Evolutionary conservation across 2,329 filamentous ascomycete species (phyloP).

Genomic region (Graphilbum ipis-grandicollis): DNA sequence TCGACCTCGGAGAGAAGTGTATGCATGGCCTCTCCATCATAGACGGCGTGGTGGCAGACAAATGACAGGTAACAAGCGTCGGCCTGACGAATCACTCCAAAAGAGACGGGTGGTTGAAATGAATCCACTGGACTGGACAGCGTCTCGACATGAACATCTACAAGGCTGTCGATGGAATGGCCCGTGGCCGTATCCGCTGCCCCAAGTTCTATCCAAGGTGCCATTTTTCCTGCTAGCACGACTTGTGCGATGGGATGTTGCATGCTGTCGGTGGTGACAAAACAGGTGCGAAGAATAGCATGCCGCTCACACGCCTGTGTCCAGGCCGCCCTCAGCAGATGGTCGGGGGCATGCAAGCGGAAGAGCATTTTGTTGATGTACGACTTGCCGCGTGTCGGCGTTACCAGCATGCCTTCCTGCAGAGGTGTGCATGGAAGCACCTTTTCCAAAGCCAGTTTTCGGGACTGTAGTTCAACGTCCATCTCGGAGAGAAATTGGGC

Average conservation of each 20-base stretch:
- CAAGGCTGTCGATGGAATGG: slow-evolving; percentile 16
- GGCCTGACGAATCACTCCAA: slow-evolving; percentile 20
- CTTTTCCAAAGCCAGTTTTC: slow-evolving; percentile 21
- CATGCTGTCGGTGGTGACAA: slow-evolving; percentile 44
- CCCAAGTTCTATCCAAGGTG: no score
- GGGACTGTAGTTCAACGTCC: slow-evolving; percentile 1
- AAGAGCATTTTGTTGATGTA: slow-evolving; percentile 64
- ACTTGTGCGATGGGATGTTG: slow-evolving; percentile 55
- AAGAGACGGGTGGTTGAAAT: slow-evolving; percentile 24
- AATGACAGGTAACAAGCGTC: slow-evolving; percentile 24
- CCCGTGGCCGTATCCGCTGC: no score
- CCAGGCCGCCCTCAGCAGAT: slow-evolving; percentile 44
- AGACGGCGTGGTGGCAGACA: slow-evolving; percentile 62
- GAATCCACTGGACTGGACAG: slow-evolving; percentile 26
- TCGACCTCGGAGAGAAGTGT: slow-evolving; percentile 57
- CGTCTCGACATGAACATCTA: slow-evolving; percentile 21
- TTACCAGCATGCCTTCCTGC: slow-evolving; percentile 73
- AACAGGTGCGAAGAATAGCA: slow-evolving; percentile 62
- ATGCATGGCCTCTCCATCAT: slow-evolving; percentile 66
- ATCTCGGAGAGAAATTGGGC: slow-evolving; percentile 9
- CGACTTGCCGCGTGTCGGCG: slow-evolving; percentile 24
- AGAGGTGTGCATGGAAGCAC: slow-evolving; percentile 72
- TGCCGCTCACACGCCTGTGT: slow-evolving; percentile 44
- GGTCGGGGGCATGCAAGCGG: slow-evolving; percentile 31
- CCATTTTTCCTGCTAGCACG: slow-evolving; percentile 37